A percentile compares a stretch with the other conserved stretches of the same genome.
These are phyloP conservation scores for Besnoitia besnoiti DNA, from an alignment of 169 alveolate species.

Conservation along the genomic window DNA sequence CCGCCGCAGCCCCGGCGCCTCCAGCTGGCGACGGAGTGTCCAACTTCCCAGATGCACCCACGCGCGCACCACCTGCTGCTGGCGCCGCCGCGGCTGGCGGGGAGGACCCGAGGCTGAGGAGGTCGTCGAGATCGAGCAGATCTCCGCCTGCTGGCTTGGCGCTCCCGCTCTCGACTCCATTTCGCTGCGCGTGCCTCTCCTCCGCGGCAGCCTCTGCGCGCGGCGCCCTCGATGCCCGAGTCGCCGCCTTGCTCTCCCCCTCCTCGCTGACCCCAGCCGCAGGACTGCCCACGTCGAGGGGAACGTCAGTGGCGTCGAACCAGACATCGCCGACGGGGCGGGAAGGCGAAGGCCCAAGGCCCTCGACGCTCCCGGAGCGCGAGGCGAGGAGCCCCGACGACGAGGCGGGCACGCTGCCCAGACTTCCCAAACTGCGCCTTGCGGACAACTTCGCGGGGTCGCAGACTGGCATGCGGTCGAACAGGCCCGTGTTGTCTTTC, in stretches of 20 bases:
- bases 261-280: background rate
- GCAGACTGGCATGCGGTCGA: constrained; percentile 53
- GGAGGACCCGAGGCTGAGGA: background rate
- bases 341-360: background rate
- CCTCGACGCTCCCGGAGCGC: background rate
- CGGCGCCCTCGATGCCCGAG: background rate
- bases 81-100: background rate
- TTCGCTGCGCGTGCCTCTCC: background rate
- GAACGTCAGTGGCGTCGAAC: constrained; percentile 55
- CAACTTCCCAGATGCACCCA: background rate
- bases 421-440: background rate
- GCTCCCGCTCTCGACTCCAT: background rate
- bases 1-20: background rate
- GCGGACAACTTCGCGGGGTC: constrained; percentile 13
- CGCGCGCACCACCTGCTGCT: background rate
- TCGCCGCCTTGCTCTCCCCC: background rate
- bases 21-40: no score
- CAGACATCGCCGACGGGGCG: constrained; percentile 46
- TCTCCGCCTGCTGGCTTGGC: background rate
- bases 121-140: constrained; percentile 42
- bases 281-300: constrained; percentile 13
- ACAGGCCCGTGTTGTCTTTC: constrained; percentile 17
- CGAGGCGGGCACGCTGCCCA: background rate
- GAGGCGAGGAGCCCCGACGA: background rate
- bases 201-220: background rate